phyloP scores from a whole-genome alignment of 2,329 filamentous ascomycete species.

The Fusarium hostae region DNA sequence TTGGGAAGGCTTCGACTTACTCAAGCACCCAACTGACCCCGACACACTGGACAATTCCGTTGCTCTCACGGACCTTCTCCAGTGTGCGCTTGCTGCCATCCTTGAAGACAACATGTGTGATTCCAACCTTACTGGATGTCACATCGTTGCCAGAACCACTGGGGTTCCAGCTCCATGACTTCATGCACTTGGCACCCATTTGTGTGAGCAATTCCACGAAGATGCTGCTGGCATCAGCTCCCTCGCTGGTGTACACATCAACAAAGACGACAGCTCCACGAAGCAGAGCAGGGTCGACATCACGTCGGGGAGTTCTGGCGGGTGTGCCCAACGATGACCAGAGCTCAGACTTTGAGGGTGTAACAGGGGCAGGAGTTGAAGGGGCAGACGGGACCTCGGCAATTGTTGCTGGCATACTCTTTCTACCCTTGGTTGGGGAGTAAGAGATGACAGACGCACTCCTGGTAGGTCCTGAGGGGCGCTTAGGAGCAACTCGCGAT shows the following conservation, averaged over 20 bases:
- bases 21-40: conserved; percentile 90
- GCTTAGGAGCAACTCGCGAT: conserved; percentile 58
- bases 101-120: conserved; percentile 92
- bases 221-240: conserved; percentile 81
- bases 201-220: conserved; percentile 82
- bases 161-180: conserved; percentile 79
- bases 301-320: conserved; percentile 64
- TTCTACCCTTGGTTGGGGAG: conserved; percentile 60
- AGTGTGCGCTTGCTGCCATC: conserved; percentile 84
- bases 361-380: conserved; percentile 46
- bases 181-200: conserved; percentile 84
- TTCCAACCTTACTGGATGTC: conserved; percentile 68
- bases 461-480: conserved; percentile 56
- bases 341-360: conserved; percentile 60
- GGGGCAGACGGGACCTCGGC: conserved; percentile 45
- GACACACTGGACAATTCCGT: conserved; percentile 83
- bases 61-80: conserved; percentile 79
- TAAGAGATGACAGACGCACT: conserved; percentile 66
- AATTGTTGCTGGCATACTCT: conserved; percentile 38
- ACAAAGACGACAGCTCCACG: conserved; percentile 82
- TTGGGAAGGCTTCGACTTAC: conserved; percentile 61
- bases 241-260: conserved; percentile 85
- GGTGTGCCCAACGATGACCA: conserved; percentile 68
- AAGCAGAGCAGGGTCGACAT: conserved; percentile 66
- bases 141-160: conserved; percentile 51